Conservation (phyloP, 345 rosid species). For the Citrus medica region DNA sequence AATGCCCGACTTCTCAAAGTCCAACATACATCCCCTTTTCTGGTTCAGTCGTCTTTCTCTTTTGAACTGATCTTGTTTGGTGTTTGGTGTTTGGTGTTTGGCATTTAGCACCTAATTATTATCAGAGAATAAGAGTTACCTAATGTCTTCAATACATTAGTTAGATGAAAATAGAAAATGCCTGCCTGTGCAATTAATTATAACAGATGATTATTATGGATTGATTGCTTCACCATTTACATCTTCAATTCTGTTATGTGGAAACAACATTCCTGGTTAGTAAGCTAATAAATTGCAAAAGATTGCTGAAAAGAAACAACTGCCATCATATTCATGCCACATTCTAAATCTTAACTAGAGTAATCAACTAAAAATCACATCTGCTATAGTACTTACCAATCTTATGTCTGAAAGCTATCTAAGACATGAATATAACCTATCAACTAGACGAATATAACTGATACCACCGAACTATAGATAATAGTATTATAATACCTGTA, state of each 20-base stretch:
- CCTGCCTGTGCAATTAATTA: constrained; percentile 50
- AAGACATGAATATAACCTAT: too few species aligned
- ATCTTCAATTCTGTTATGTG: too few species aligned
- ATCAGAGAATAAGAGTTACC: constrained; percentile 5
- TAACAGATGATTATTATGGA: constrained; percentile 40
- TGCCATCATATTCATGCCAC: neutral
- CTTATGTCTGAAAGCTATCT: neutral
- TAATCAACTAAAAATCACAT: neutral
- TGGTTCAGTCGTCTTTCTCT: constrained; percentile 22
- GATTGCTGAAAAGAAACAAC: neutral
- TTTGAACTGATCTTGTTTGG: constrained; percentile 22
- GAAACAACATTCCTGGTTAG: too few species aligned
- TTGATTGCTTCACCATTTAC: too few species aligned
- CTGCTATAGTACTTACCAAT: neutral
- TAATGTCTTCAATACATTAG: neutral
- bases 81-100: too few species aligned
- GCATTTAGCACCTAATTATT: constrained; percentile 35
- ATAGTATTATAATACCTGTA: neutral
- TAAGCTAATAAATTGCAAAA: too few species aligned
- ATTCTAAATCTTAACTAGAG: neutral
- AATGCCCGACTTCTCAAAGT: constrained; percentile 13
- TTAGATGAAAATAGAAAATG: neutral
- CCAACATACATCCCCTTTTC: constrained; percentile 20
- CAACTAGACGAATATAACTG: too few species aligned
- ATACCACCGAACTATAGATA: neutral